Percentiles rank a stretch among this genome's conserved stretches.
phyloP scores from a whole-genome alignment of 441 rosid species.

The Jatropha multifida region DNA sequence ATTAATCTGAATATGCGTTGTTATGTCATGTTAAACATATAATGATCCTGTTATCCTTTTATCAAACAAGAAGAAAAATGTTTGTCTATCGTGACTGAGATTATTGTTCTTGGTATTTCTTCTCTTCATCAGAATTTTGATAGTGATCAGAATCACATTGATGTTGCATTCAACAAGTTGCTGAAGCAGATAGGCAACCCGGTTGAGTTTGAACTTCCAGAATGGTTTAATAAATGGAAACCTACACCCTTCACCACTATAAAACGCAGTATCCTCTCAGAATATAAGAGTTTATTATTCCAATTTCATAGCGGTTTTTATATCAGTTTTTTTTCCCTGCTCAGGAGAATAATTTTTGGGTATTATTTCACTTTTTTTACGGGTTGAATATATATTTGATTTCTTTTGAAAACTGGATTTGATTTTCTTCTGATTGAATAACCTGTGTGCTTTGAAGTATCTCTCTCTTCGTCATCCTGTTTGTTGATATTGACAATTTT shows the following conservation, averaged over 20 bases:
- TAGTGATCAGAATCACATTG: conserved; percentile 41
- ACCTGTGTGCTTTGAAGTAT: background rate
- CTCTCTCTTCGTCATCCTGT: background rate
- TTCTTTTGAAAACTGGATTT: background rate
- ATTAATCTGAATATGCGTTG: background rate
- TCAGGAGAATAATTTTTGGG: background rate
- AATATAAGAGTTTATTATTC: background rate
- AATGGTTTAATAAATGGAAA: conserved; percentile 68
- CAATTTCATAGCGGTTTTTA: conserved; percentile 4
- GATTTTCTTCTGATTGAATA: background rate
- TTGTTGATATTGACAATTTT: conserved; percentile 41
- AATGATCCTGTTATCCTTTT: too few relatives aligned
- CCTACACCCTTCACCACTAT: conserved; percentile 59
- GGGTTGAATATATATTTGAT: background rate
- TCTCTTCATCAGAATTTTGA: conserved; percentile 48
- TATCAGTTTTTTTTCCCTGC: background rate
- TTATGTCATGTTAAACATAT: background rate
- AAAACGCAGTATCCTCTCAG: conserved; percentile 80
- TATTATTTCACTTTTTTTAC: background rate
- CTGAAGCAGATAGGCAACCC: conserved; percentile 58
- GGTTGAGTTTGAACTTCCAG: conserved; percentile 86
- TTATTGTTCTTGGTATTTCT: conserved; percentile 5
- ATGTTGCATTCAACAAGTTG: conserved; percentile 58
- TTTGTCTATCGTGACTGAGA: background rate
- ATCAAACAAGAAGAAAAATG: background rate